These are phyloP conservation scores for Pneumocystis canis DNA, from an alignment of 1,139 yeast genomes.

Conservation along the genomic window DNA sequence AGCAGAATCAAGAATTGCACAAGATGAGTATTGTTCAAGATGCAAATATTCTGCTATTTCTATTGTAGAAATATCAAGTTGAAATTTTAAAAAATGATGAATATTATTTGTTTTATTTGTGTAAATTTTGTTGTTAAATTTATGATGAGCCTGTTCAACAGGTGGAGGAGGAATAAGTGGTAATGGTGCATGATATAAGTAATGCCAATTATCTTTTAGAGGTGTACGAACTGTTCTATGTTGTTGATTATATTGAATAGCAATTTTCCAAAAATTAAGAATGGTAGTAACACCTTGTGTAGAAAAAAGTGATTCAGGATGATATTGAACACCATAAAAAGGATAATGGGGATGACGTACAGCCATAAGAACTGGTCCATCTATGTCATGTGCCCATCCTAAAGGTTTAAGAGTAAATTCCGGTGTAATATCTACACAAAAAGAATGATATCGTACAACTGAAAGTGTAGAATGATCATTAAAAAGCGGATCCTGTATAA, in stretches of 20 bases:
- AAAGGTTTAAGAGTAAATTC: slow-evolving; percentile 17
- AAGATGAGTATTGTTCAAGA: slow-evolving; percentile 15
- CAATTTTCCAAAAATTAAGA: slow-evolving; percentile 46
- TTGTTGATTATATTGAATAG: slow-evolving; percentile 29
- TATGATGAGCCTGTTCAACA: too few relatives aligned
- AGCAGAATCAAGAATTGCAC: slow-evolving; percentile 57
- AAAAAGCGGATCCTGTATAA: slow-evolving; percentile 19
- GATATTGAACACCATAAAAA: slow-evolving; percentile 89
- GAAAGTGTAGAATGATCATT: too few relatives aligned
- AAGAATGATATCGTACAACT: slow-evolving; percentile 81
- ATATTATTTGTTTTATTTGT: neutral
- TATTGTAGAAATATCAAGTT: neutral
- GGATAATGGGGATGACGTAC: slow-evolving; percentile 48
- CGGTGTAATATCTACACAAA: slow-evolving; percentile 37
- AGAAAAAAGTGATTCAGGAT: slow-evolving; percentile 90
- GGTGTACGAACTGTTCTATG: neutral
- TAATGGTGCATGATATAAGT: neutral
- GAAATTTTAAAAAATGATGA: neutral
- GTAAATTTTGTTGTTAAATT: too few relatives aligned
- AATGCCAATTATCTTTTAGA: neutral
- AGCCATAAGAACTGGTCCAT: slow-evolving; percentile 51
- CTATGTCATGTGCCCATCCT: slow-evolving; percentile 15
- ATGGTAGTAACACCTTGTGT: slow-evolving; percentile 45
- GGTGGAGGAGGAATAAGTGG: neutral
- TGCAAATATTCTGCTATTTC: neutral